phyloP scores from a whole-genome alignment of 2,329 filamentous ascomycete species.

The Diatrype stigma region DNA sequence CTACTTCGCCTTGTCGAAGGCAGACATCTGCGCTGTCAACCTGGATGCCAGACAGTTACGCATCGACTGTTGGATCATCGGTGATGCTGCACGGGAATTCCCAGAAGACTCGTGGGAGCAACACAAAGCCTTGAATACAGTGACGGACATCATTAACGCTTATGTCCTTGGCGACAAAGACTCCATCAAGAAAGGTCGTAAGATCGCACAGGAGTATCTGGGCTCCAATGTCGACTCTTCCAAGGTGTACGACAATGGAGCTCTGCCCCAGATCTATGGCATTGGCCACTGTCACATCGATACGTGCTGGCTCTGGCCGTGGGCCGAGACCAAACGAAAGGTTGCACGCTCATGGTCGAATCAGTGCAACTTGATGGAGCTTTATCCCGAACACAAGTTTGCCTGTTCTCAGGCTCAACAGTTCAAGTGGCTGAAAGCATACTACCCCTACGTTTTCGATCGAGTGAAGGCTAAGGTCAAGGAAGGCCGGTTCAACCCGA shows the following conservation, averaged over 20 bases:
- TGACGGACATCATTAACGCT: conserved; percentile 83
- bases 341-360: conserved; percentile 94
- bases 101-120: conserved; percentile 83
- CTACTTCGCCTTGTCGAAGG: conserved; percentile 70
- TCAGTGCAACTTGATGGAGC: conserved; percentile 91
- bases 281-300: conserved; percentile 98
- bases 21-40: conserved; percentile 87
- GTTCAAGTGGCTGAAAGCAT: conserved; percentile 91
- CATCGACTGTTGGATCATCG: conserved; percentile 95
- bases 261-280: conserved; percentile 73
- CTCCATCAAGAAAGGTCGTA: conserved; percentile 73
- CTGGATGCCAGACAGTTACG: conserved; percentile 75
- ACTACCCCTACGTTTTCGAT: conserved; percentile 85
- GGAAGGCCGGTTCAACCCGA: conserved; percentile 86
- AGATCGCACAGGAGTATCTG: conserved; percentile 79
- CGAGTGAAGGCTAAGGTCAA: conserved; percentile 89
- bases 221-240: conserved; percentile 77
- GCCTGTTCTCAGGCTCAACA: conserved; percentile 92
- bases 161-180: conserved; percentile 79
- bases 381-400: conserved; percentile 91
- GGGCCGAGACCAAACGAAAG: conserved; percentile 96
- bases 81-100: conserved; percentile 88
- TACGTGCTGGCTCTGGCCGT: conserved; percentile 98
- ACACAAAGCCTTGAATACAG: conserved; percentile 78
- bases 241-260: conserved; percentile 75